These are phyloP conservation scores for Chaetoscypha palmicola DNA, from an alignment of 2,329 filamentous ascomycete genomes.

Conservation along the genomic window DNA sequence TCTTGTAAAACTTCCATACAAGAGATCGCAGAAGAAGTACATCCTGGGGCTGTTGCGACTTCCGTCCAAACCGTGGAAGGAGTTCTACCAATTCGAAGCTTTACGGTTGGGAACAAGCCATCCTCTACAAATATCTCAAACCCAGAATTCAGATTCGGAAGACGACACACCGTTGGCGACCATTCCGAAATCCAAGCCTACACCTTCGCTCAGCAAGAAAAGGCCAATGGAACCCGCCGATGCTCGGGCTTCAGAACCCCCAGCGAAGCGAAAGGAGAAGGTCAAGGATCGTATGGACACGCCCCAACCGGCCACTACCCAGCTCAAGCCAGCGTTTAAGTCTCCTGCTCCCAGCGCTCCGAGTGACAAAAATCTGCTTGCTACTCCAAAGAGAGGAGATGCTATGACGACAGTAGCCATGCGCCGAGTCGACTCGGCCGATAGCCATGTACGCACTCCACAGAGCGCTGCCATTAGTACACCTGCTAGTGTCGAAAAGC, in stretches of 20 bases:
- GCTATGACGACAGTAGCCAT: constrained; percentile 31
- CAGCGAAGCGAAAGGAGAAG: constrained; percentile 32
- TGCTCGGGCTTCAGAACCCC: constrained; percentile 25
- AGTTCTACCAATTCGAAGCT: constrained; percentile 16
- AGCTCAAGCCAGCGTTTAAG: constrained; percentile 31
- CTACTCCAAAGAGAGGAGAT: constrained; percentile 38
- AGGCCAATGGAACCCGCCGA: constrained; percentile 19
- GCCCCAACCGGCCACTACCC: constrained; percentile 30
- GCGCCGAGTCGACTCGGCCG: constrained; percentile 35
- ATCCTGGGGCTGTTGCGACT: constrained; percentile 25
- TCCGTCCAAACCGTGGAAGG: constrained; percentile 15
- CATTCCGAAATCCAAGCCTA: constrained; percentile 27
- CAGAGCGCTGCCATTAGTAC: constrained; percentile 28
- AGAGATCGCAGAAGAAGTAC: constrained; percentile 21
- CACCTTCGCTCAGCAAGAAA: constrained; percentile 22
- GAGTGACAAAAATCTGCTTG: constrained; percentile 27
- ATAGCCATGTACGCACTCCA: constrained; percentile 36
- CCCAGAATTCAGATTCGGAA: constrained; percentile 16
- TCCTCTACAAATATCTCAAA: neutral
- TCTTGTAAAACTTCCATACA: constrained; percentile 29
- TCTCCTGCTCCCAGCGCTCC: constrained; percentile 27
- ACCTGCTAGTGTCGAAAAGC: constrained; percentile 29
- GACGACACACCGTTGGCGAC: constrained; percentile 35
- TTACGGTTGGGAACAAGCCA: constrained; percentile 10
- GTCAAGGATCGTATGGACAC: constrained; percentile 26